Evolutionary conservation across 768 basidiomycete species (phyloP).

Genomic region (Sporobolomyces pararoseus): DNA sequence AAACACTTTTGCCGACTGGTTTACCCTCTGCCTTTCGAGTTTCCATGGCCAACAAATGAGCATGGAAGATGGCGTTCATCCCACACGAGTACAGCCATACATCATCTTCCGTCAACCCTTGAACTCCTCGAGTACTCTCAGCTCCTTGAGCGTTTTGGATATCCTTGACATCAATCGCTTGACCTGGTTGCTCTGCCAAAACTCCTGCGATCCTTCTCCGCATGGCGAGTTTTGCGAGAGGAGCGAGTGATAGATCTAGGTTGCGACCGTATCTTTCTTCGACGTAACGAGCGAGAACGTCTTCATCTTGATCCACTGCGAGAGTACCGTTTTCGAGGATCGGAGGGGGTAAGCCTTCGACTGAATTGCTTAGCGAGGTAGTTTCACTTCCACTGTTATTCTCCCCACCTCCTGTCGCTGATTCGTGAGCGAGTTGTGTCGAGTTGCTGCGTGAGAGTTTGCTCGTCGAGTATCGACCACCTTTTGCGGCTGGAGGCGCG

Average conservation of each 20-base stretch:
- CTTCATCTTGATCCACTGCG: slow-evolving; percentile 49
- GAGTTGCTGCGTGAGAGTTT: slow-evolving; percentile 20
- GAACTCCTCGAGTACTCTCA: slow-evolving; percentile 63
- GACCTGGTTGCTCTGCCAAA: slow-evolving; percentile 47
- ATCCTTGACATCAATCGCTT: slow-evolving; percentile 52
- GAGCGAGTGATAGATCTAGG: slow-evolving; percentile 66
- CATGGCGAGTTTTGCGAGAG: slow-evolving; percentile 78
- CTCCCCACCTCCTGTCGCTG: too few species aligned
- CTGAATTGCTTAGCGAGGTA: slow-evolving; percentile 28
- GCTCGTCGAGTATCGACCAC: slow-evolving; percentile 38
- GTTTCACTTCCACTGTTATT: slow-evolving; percentile 27
- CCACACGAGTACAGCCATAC: slow-evolving; percentile 83
- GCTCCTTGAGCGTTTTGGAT: slow-evolving; percentile 31
- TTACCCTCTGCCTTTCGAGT: slow-evolving; percentile 53
- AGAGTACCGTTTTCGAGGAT: slow-evolving; percentile 51
- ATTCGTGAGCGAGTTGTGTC: not conserved
- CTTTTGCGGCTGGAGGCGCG: slow-evolving; percentile 32
- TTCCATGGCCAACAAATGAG: slow-evolving; percentile 66
- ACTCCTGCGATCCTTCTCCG: slow-evolving; percentile 87
- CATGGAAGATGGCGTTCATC: slow-evolving; percentile 92
- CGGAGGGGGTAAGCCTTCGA: slow-evolving; percentile 29
- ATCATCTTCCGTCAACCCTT: slow-evolving; percentile 71
- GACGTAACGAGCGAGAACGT: slow-evolving; percentile 64
- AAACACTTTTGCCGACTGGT: slow-evolving; percentile 70
- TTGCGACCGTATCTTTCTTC: slow-evolving; percentile 96